These are phyloP conservation scores for Dalbergia cochinchinensis DNA, from an alignment of 306 rosid genomes.

Conservation along the genomic window DNA sequence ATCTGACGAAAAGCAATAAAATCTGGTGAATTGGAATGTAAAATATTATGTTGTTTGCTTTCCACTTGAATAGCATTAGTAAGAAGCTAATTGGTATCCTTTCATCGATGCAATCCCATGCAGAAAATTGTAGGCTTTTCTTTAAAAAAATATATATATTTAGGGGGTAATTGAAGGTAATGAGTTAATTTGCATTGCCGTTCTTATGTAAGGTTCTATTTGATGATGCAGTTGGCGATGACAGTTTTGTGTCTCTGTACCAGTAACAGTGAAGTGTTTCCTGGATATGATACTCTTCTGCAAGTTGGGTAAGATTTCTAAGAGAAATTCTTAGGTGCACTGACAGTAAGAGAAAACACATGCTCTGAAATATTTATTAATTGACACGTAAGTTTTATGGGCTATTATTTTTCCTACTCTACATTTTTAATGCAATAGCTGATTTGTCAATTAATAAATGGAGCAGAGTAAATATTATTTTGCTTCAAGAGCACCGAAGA, in stretches of 20 bases:
- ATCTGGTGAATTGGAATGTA: conserved; percentile 12
- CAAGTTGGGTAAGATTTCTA: conserved; percentile 81
- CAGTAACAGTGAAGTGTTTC: conserved; percentile 81
- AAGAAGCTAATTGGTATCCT: background rate
- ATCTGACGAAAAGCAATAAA: conserved; percentile 10
- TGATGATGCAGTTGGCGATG: conserved; percentile 76
- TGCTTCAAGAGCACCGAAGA: too few relatives aligned
- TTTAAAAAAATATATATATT: background rate
- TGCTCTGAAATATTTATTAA: too few relatives aligned
- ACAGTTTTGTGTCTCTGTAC: conserved; percentile 72
- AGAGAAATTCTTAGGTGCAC: too few relatives aligned
- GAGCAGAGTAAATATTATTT: too few relatives aligned
- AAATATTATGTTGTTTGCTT: conserved; percentile 17
- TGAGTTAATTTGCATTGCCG: conserved; percentile 19
- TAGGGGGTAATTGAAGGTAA: background rate
- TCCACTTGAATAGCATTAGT: background rate
- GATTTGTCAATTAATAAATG: too few relatives aligned
- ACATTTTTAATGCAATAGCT: too few relatives aligned
- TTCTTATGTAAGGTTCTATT: conserved; percentile 46
- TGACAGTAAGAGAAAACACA: too few relatives aligned
- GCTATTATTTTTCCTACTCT: too few relatives aligned
- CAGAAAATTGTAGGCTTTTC: background rate
- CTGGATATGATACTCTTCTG: conserved; percentile 83
- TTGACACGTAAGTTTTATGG: too few relatives aligned
- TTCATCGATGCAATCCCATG: background rate